These are phyloP conservation scores for Fraxinus angustifolia DNA, from an alignment of 305 asterid species.

Conservation along the genomic window DNA sequence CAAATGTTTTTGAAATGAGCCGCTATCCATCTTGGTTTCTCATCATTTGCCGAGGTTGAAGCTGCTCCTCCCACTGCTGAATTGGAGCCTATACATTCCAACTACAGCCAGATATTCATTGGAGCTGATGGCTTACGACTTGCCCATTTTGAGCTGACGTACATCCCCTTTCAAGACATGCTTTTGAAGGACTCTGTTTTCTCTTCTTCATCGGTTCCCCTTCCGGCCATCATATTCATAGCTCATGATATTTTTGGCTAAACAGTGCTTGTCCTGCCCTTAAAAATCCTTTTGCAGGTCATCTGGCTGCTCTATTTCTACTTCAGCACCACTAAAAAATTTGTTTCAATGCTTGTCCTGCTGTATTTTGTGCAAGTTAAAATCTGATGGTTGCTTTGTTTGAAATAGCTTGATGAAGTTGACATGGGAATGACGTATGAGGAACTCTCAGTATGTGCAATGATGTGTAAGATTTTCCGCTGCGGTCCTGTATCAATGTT, in stretches of 20 bases:
- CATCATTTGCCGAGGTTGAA: constrained; percentile 84
- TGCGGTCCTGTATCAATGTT: constrained; percentile 97
- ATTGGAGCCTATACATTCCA: constrained; percentile 81
- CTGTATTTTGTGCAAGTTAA: constrained; percentile 4
- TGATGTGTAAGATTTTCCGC: constrained; percentile 88
- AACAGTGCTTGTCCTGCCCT: neutral
- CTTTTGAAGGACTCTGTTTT: neutral
- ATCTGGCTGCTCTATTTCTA: neutral
- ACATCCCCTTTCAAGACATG: neutral
- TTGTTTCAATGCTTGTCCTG: neutral
- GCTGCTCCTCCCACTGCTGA: constrained; percentile 99
- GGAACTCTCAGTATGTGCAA: constrained; percentile 83
- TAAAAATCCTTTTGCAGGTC: neutral
- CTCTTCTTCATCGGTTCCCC: constrained; percentile 1
- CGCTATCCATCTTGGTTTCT: constrained; percentile 71
- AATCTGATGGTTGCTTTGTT: constrained; percentile 23
- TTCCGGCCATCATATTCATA: neutral
- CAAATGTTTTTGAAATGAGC: constrained; percentile 85
- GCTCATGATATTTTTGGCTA: neutral
- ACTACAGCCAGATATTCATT: constrained; percentile 76
- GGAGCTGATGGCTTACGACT: neutral
- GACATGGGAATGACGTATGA: constrained; percentile 99
- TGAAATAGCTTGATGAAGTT: constrained; percentile 87
- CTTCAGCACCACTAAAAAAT: neutral
- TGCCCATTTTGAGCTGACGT: neutral